Evolutionary conservation across 2,329 filamentous ascomycete genomes (phyloP), one percentile per base, ranked within the genome.

Genomic region (Epichloe gansuensis): DNA sequence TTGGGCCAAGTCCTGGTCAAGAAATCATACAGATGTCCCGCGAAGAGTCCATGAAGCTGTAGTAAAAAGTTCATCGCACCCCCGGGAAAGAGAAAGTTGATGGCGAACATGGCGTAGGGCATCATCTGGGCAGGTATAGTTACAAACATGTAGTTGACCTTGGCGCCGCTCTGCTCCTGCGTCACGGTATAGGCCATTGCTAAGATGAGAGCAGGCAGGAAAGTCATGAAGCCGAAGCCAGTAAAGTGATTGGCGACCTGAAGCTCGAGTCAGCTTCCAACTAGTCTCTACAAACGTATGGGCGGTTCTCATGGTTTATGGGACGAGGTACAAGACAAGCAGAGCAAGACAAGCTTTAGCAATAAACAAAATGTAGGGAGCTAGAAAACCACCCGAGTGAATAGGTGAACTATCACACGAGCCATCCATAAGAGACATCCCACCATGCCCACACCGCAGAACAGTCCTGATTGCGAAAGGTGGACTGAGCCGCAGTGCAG

Each of bases 21-120:
- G 63, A 97, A 98, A 65, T 97, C 87, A 68, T 89, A 95, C 21
- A 93, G 63, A 66, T 98, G 93, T 4, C 90, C 90, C 12, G 90
- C 87, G 43, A 95, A 57, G 11, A 98, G 74, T n/a, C 93, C 93
- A 36, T 80, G 87, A 4, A 81, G 67, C 62, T 94, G 82, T 4
- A 82, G 61, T 52, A 86, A 63, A 11, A 86, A 76, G 17, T 69
- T 69, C 3, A 66, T 58, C 38, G 75, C 74, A 11, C 84, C 83
- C 5, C 70, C 74, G 0, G 60, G 63, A 63, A 86, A 79, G 50
- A 97, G 71, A 23, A 95, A 74, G 11, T 84, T 85, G 60, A 89
- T 71, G 15, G 82, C 67, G 44, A 97, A 77, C 77, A 95, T 86
- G 57, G 84, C 84, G 64, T 83, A 86, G 3, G 93, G 93, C 34